phyloP scores from a whole-genome alignment of 192 early-diverging fungal species.

The Irineochytrium annulatum region DNA sequence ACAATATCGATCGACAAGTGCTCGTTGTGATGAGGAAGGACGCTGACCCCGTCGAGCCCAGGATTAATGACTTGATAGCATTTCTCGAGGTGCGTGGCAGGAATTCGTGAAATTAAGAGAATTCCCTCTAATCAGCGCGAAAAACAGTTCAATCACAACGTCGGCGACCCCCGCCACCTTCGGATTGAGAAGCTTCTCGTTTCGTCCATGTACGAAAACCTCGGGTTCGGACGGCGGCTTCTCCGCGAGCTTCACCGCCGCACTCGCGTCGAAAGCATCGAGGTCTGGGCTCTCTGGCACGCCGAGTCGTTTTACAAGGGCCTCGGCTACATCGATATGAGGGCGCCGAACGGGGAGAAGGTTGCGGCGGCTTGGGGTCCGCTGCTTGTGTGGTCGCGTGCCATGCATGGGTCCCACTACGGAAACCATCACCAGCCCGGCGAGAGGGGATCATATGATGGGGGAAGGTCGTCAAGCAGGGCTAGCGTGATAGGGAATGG shows the following conservation, averaged over 20 bases:
- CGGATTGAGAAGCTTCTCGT: constrained; percentile 34
- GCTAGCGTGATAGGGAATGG: too few species aligned
- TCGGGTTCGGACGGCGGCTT: constrained; percentile 26
- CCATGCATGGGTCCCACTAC: too few species aligned
- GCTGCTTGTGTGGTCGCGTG: neutral
- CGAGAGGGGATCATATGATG: too few species aligned
- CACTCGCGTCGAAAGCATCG: constrained; percentile 13
- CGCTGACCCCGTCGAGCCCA: neutral
- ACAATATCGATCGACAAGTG: neutral
- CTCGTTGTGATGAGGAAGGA: neutral
- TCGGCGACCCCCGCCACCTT: constrained; percentile 10
- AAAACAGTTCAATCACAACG: constrained; percentile 23
- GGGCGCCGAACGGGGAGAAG: constrained; percentile 1
- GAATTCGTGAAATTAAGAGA: too few species aligned
- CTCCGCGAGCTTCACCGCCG: constrained; percentile 27
- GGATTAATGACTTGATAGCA: neutral
- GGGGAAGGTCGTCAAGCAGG: too few species aligned
- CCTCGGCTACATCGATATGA: constrained; percentile 27
- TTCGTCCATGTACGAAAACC: constrained; percentile 18
- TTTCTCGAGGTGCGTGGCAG: constrained; percentile 4
- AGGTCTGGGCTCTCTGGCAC: constrained; percentile 37
- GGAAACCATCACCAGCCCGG: too few species aligned
- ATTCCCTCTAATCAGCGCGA: neutral
- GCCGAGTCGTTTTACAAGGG: constrained; percentile 33
- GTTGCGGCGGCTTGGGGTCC: neutral